Percentiles rank a stretch among this genome's conserved stretches.
These are phyloP conservation scores for Trichophyton simii DNA, from an alignment of 2,329 filamentous ascomycete genomes.

Conservation along the genomic window DNA sequence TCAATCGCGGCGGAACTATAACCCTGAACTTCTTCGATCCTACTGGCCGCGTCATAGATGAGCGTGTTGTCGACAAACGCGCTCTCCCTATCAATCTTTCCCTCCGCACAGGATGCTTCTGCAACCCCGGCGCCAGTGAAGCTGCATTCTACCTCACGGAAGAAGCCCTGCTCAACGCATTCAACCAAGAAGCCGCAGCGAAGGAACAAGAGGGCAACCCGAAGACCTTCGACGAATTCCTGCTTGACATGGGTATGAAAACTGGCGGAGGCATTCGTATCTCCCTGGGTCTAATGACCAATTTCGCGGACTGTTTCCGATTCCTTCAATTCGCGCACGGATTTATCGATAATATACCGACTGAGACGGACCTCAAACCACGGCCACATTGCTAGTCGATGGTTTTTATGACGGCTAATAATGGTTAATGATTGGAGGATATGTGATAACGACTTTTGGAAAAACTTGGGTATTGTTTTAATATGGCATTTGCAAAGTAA, in stretches of 20 bases:
- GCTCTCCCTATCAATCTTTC: conserved; percentile 47
- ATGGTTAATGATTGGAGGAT: neutral
- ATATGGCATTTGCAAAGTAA: neutral
- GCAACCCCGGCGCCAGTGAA: conserved; percentile 38
- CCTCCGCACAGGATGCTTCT: conserved; percentile 47
- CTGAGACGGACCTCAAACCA: conserved; percentile 2
- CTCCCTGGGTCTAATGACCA: conserved; percentile 16
- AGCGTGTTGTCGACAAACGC: conserved; percentile 46
- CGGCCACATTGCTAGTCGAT: conserved; percentile 8
- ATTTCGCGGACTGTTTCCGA: conserved; percentile 13
- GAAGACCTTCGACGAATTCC: conserved; percentile 14
- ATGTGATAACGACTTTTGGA: neutral
- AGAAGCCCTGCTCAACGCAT: conserved; percentile 3
- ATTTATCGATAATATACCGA: conserved; percentile 8
- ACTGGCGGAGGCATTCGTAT: conserved; percentile 14
- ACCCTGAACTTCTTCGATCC: conserved; percentile 49
- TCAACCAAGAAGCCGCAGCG: conserved; percentile 4
- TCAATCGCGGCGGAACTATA: conserved; percentile 45
- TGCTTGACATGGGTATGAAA: conserved; percentile 14
- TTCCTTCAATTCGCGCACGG: conserved; percentile 10
- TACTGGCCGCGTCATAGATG: conserved; percentile 44
- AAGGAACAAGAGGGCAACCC: conserved; percentile 10
- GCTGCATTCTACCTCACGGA: conserved; percentile 33
- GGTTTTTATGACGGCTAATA: neutral
- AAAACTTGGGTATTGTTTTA: neutral